These are phyloP conservation scores for Fibroporia radiculosa DNA, from an alignment of 768 basidiomycete genomes.

Conservation along the genomic window DNA sequence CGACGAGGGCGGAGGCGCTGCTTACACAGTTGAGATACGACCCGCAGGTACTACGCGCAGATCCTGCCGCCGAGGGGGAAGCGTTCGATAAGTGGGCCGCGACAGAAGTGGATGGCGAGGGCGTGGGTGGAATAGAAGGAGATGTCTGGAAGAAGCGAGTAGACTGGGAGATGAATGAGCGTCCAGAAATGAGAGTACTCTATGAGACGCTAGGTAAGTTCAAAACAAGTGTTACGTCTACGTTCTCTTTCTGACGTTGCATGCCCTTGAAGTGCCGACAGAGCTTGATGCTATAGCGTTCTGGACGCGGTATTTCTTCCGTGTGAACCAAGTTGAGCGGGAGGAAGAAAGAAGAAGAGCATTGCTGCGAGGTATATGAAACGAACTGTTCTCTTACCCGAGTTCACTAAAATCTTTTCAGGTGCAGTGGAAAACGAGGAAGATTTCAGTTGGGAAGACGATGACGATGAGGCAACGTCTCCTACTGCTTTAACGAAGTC, in stretches of 20 bases:
- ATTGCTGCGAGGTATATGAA: constrained; percentile 55
- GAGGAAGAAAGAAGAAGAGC: constrained; percentile 77
- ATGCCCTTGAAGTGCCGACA: constrained; percentile 52
- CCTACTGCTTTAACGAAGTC: constrained; percentile 3
- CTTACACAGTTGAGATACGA: constrained; percentile 67
- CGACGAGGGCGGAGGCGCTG: constrained; percentile 71
- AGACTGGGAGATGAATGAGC: constrained; percentile 39
- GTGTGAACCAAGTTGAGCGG: constrained; percentile 69
- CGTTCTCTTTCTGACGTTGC: background rate
- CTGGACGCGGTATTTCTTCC: constrained; percentile 90
- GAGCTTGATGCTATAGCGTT: constrained; percentile 57
- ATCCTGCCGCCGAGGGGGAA: constrained; percentile 56
- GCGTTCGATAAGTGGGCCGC: constrained; percentile 52
- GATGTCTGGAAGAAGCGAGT: constrained; percentile 50
- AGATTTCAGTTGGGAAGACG: constrained; percentile 89
- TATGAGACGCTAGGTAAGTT: constrained; percentile 52
- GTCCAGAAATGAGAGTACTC: constrained; percentile 42
- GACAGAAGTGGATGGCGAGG: constrained; percentile 41
- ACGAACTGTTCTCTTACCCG: background rate
- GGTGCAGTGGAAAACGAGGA: constrained; percentile 70
- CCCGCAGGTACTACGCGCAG: constrained; percentile 64
- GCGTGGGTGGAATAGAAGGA: constrained; percentile 46
- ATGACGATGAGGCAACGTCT: constrained; percentile 58
- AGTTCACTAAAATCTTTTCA: constrained; percentile 16
- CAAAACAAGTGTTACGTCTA: background rate